Evolutionary conservation across 495 filamentous ascomycete species (phyloP).

Genomic region (Sordaria brevicollis): DNA sequence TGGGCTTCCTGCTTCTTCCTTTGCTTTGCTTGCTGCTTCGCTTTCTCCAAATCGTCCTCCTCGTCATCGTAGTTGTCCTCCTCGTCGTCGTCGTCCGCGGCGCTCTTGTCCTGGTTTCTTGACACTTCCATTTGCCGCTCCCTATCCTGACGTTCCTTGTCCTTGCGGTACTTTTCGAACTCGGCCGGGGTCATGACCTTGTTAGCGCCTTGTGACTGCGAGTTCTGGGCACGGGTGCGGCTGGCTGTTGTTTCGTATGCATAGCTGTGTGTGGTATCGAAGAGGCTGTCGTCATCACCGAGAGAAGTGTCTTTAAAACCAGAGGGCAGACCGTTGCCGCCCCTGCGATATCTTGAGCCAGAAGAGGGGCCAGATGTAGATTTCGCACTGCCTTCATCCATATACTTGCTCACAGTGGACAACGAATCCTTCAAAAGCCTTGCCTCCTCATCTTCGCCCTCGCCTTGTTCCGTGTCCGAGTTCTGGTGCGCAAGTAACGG

Average conservation of each 20-base stretch:
- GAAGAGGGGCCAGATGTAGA: constrained; percentile 3
- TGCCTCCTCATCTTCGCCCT: constrained; percentile 59
- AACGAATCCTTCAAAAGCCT: constrained; percentile 54
- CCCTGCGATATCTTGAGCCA: constrained; percentile 25
- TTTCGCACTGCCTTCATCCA: constrained; percentile 15
- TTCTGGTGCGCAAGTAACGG: constrained; percentile 34
- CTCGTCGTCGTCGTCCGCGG: constrained; percentile 42
- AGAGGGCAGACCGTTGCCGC: constrained; percentile 14
- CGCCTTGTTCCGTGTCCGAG: constrained; percentile 27
- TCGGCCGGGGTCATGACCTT: constrained; percentile 87
- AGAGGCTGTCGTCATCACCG: constrained; percentile 33
- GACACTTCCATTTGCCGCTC: constrained; percentile 40
- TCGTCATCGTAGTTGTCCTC: constrained; percentile 64
- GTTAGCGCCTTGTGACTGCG: constrained; percentile 35
- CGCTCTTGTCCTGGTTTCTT: constrained; percentile 16
- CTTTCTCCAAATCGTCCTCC: constrained; percentile 72
- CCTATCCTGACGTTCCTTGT: constrained; percentile 69
- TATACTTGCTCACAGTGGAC: constrained; percentile 34
- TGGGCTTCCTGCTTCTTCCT: constrained; percentile 86
- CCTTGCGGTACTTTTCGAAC: constrained; percentile 72
- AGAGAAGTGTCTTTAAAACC: constrained; percentile 18
- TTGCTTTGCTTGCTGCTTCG: constrained; percentile 60
- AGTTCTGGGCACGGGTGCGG: constrained; percentile 26
- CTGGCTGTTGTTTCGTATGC: constrained; percentile 46
- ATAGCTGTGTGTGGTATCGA: constrained; percentile 43